Evolutionary conservation across 164 flowering plant genomes (phyloP), one percentile per base, ranked within the genome.

Genomic region (Annona cherimola): DNA sequence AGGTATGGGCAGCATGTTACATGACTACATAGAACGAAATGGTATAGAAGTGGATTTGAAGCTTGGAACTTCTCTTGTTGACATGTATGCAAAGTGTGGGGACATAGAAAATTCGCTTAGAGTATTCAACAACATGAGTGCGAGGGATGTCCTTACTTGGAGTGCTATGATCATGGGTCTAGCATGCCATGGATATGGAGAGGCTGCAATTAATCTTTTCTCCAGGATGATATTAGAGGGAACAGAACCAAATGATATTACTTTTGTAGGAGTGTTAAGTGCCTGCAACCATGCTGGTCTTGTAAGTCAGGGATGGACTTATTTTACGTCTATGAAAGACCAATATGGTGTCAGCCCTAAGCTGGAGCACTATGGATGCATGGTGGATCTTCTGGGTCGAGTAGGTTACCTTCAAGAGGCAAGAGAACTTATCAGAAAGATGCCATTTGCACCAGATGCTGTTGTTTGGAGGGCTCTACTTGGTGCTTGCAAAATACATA

Each of bases 81-180:
- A 82, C 71, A 80, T 82, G 85, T 82, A 82, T 63, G 79, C 83
- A 1, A 80, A 80, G 66, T 82, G 85, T 65, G 85, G 85, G 42
- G 78, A 78, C 39, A 74, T 82, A 2, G 78, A 80, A 1, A 76
- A 67, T 45, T 74, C 83, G 1, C 40, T 73, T n/a, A 18, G 9
- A 46, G 73, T 80, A 16, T 82, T 82, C 63, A 63, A 76, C 66
- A 61, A 43, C 50, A 80, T 82, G 76, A 26, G 39, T 59, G 61
- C 7, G 42, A 82, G 67, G 66, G 84, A 81, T 75, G 78, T 77
- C 9, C 62, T 74, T 14, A 61, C 77, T 71, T 79, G 82, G 82
- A 81, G 77, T 75, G 70, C 78, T 45, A 75, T 79, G 73, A 79
- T 81, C 65, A 65, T 79, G 39, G 84, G 84, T 69, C 80, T 81